These are phyloP conservation scores for Populus deltoides DNA, from an alignment of 345 rosid species.

Conservation along the genomic window DNA sequence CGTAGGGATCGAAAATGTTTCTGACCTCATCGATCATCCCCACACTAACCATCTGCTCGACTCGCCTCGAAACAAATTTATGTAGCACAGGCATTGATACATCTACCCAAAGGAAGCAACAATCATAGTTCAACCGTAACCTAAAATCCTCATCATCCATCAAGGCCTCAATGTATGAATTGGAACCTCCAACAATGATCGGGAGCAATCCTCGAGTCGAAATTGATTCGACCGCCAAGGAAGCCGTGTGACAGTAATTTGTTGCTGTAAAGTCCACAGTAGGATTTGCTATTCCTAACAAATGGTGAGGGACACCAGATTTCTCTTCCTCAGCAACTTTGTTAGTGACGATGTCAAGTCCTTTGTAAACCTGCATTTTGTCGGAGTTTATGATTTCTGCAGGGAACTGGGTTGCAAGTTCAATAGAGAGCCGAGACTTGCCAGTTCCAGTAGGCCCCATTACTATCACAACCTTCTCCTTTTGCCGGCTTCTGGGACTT, in stretches of 20 bases:
- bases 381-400: conserved; percentile 79
- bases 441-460: conserved; percentile 87
- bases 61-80: conserved; percentile 49
- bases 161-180: conserved; percentile 64
- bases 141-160: conserved; percentile 32
- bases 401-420: conserved; percentile 58
- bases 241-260: conserved; percentile 49
- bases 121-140: conserved; percentile 48
- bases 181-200: conserved; percentile 78
- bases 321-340: conserved; percentile 57
- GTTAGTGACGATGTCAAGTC: conserved; percentile 64
- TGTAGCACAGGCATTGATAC: conserved; percentile 54
- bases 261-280: conserved; percentile 46
- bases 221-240: conserved; percentile 38
- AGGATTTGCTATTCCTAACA: conserved; percentile 49
- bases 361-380: conserved; percentile 61
- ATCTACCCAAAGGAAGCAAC: conserved; percentile 73
- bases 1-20: conserved; percentile 36
- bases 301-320: conserved; percentile 71
- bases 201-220: conserved; percentile 54
- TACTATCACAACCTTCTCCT: conserved; percentile 62
- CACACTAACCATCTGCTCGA: conserved; percentile 60
- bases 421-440: conserved; percentile 76
- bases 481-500: conserved; percentile 22
- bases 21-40: conserved; percentile 78